phyloP scores from a whole-genome alignment of 345 rosid species.

The Bruguiera gymnorhiza region DNA sequence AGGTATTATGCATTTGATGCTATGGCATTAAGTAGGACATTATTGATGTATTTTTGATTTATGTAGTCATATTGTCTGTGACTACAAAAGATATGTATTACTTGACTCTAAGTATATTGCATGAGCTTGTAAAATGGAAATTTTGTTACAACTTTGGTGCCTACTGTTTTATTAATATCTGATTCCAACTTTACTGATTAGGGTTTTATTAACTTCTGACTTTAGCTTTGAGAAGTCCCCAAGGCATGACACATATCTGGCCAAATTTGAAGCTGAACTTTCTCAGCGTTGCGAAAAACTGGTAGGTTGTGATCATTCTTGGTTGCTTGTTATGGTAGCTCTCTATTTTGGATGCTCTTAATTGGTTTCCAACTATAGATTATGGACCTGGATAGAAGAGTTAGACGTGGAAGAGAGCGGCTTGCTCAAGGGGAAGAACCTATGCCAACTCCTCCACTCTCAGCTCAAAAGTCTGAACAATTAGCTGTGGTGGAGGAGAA shows the following conservation, averaged over 20 bases:
- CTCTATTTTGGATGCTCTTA: neutral
- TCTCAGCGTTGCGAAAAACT: slow-evolving; percentile 86
- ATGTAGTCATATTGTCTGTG: no score
- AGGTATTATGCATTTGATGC: slow-evolving; percentile 41
- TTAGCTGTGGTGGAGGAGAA: slow-evolving; percentile 84
- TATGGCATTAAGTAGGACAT: neutral
- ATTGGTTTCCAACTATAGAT: slow-evolving; percentile 46
- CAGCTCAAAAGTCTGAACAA: slow-evolving; percentile 82
- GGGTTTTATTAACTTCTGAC: slow-evolving; percentile 15
- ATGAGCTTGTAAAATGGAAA: neutral
- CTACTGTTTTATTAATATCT: no score
- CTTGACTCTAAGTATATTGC: neutral
- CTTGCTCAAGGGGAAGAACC: slow-evolving; percentile 91
- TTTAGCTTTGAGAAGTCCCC: slow-evolving; percentile 88
- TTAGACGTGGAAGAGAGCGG: slow-evolving; percentile 95
- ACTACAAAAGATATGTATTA: neutral
- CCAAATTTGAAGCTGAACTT: slow-evolving; percentile 93
- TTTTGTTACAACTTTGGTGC: no score
- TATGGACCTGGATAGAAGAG: slow-evolving; percentile 92
- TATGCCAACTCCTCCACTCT: slow-evolving; percentile 59
- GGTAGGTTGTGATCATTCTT: slow-evolving; percentile 40
- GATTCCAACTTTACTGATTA: neutral
- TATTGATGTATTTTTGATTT: neutral
- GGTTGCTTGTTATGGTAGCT: slow-evolving; percentile 3
- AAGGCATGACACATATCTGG: slow-evolving; percentile 61